Conservation (phyloP, 441 rosid genomes). For the Breynia disticha region DNA sequence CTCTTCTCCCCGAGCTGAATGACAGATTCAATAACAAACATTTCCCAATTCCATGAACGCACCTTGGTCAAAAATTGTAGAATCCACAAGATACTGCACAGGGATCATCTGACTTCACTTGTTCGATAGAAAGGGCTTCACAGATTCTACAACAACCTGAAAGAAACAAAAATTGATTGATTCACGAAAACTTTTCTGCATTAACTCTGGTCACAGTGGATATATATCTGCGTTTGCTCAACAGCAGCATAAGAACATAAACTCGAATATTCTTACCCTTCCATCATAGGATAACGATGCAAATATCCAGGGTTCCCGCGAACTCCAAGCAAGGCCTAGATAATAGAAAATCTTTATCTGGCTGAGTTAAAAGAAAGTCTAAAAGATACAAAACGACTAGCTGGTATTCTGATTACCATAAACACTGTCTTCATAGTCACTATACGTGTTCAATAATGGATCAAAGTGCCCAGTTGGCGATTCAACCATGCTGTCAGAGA, state of each 20-base stretch:
- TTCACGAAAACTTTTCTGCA: constrained; percentile 1
- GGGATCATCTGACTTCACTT: constrained; percentile 17
- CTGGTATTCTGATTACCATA: constrained; percentile 40
- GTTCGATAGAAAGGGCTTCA: constrained; percentile 48
- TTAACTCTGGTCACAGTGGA: background rate
- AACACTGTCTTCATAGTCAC: constrained; percentile 83
- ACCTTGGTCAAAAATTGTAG: background rate
- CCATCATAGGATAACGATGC: constrained; percentile 94
- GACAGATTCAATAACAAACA: no score
- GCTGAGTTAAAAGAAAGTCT: constrained; percentile 3
- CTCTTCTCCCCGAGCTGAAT: no score
- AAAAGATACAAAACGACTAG: constrained; percentile 9
- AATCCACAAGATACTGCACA: background rate
- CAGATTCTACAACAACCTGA: constrained; percentile 65
- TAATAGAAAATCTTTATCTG: constrained; percentile 14
- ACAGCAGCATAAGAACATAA: background rate
- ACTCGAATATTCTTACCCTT: constrained; percentile 43
- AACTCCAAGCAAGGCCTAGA: constrained; percentile 90
- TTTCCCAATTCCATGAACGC: no score
- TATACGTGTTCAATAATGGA: constrained; percentile 61
- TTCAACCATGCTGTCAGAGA: constrained; percentile 37
- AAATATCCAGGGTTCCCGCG: constrained; percentile 85
- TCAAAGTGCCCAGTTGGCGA: constrained; percentile 32
- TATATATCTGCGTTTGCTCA: background rate
- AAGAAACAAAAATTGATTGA: background rate